Percentiles rank a stretch among this genome's conserved stretches.
Conservation (phyloP, 257 asterid genomes). For the Cinchona pubescens region DNA sequence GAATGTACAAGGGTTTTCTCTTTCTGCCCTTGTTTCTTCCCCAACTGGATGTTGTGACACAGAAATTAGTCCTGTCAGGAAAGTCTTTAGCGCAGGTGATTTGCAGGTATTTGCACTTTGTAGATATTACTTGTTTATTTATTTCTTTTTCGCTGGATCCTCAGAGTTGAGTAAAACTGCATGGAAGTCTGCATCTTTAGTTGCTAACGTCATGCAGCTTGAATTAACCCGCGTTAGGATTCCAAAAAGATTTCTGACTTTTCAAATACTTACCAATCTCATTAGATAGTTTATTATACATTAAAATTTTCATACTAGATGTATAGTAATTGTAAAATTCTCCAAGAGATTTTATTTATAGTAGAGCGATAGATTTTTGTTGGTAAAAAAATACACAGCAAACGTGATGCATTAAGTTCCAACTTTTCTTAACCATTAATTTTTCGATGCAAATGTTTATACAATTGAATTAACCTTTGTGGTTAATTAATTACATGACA, state of each 20-base stretch:
- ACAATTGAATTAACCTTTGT: not conserved
- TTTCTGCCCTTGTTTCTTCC: slow-evolving; percentile 39
- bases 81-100: slow-evolving; percentile 61
- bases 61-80: slow-evolving; percentile 49
- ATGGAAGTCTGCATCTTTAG: slow-evolving; percentile 5
- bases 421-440: not conserved
- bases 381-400: not conserved
- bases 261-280: not conserved
- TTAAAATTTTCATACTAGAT: not conserved
- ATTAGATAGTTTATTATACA: not conserved
- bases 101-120: slow-evolving; percentile 32
- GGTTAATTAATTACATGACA: not conserved
- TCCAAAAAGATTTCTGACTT: too few relatives aligned
- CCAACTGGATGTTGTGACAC: slow-evolving; percentile 43
- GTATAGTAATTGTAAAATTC: not conserved
- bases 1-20: slow-evolving; percentile 40
- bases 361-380: not conserved
- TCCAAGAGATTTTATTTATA: not conserved
- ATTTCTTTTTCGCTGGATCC: too few relatives aligned
- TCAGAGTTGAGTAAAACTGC: not conserved
- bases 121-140: not conserved
- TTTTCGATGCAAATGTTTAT: not conserved
- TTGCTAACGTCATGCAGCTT: not conserved
- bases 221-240: not conserved
- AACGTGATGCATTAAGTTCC: not conserved